Evolutionary conservation across 176 grass and related monocot species (phyloP).

Genomic region (Panicum miliaceum): DNA sequence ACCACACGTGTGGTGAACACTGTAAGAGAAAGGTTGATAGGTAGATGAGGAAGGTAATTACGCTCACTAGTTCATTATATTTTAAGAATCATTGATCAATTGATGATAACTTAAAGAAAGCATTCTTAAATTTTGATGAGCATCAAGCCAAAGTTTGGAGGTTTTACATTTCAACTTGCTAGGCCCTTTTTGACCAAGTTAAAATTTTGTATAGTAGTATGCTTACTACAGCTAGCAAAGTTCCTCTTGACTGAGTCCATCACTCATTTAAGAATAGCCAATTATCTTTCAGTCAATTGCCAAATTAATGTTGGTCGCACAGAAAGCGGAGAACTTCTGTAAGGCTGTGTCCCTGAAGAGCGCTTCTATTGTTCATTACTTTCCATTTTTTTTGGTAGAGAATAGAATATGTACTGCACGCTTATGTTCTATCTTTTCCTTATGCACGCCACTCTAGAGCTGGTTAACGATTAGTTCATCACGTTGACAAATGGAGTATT

Average conservation of each 20-base stretch:
- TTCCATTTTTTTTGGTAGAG: background rate
- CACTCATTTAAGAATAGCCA: background rate
- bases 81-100: background rate
- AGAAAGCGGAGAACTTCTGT: background rate
- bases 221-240: background rate
- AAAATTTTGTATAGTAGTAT: conserved; percentile 11
- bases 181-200: conserved; percentile 20
- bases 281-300: background rate
- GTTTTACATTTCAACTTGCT: conserved; percentile 27
- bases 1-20: conserved; percentile 72
- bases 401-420: background rate
- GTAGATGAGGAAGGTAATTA: conserved; percentile 47
- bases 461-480: background rate
- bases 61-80: background rate
- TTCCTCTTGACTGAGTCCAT: conserved; percentile 17
- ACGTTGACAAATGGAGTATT: background rate
- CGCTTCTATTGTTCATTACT: background rate
- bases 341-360: background rate
- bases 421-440: background rate
- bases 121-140: background rate
- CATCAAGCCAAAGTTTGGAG: conserved; percentile 14
- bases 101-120: conserved; percentile 21
- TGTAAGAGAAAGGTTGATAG: conserved; percentile 60
- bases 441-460: background rate
- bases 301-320: conserved; percentile 9